phyloP scores from a whole-genome alignment of 1,284 basidiomycete genomes.

The Singerocomus rubriflavus region DNA sequence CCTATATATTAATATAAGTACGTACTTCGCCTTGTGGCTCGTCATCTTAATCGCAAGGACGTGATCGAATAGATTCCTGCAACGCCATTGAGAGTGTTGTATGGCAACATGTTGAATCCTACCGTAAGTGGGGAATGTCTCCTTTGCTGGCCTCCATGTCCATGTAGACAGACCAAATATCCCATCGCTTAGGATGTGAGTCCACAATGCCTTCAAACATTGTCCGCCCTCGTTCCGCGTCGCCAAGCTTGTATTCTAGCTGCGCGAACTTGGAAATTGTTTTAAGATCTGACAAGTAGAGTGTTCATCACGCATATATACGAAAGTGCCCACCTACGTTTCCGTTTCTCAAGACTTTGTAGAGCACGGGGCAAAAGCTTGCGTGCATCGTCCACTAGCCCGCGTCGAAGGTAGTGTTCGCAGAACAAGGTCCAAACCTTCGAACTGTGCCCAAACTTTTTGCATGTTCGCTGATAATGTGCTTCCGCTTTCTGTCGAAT shows the following conservation, averaged over 20 bases:
- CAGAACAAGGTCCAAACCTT: constrained; percentile 92
- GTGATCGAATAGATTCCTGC: constrained; percentile 81
- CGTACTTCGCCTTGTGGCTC: constrained; percentile 91
- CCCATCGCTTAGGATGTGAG: constrained; percentile 90
- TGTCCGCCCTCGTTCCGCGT: constrained; percentile 92
- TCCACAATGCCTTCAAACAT: constrained; percentile 97
- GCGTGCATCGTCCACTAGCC: constrained; percentile 77
- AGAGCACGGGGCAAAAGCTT: constrained; percentile 86
- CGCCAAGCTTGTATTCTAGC: constrained; percentile 92
- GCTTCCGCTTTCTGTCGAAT: constrained; percentile 76
- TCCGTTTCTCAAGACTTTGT: constrained; percentile 91
- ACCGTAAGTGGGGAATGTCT: constrained; percentile 77
- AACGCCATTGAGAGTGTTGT: constrained; percentile 9
- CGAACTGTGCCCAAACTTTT: constrained; percentile 90
- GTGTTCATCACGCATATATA: constrained; percentile 3
- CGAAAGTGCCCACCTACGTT: constrained; percentile 63
- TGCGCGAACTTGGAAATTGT: constrained; percentile 94
- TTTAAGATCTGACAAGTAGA: constrained; percentile 70
- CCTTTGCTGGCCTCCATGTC: constrained; percentile 87
- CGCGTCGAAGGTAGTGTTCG: constrained; percentile 74
- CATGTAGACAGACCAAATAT: constrained; percentile 96
- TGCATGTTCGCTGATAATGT: constrained; percentile 78
- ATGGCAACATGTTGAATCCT: constrained; percentile 20
- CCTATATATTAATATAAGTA: constrained; percentile 5
- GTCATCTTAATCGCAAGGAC: constrained; percentile 85